Conservation (phyloP, 176 grass and related monocot species). For the Carex myosuroides region DNA sequence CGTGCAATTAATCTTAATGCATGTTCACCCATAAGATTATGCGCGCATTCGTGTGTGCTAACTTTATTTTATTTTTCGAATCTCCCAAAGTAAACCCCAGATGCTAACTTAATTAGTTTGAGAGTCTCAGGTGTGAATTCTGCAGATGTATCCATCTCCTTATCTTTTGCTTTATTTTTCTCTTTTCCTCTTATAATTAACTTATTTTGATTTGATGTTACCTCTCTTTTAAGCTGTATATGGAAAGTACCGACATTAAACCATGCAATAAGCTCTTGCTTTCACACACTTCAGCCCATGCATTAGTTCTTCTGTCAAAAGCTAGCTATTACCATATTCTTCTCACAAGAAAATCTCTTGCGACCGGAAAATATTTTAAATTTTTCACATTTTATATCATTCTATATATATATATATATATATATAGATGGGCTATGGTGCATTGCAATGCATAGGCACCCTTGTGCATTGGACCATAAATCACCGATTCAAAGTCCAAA, state of each 20-base stretch:
- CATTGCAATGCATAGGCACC: no score
- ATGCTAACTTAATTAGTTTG: not conserved
- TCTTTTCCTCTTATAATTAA: not conserved
- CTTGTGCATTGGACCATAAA: no score
- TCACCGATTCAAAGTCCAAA: no score
- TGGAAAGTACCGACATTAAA: not conserved
- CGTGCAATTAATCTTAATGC: not conserved
- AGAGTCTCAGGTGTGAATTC: slow-evolving; percentile 15
- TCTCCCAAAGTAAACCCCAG: not conserved
- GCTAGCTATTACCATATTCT: not conserved
- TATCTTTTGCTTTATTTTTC: slow-evolving; percentile 16
- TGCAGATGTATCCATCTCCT: slow-evolving; percentile 8
- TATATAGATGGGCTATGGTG: no score
- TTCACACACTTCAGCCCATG: slow-evolving; percentile 9
- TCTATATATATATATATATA: no score
- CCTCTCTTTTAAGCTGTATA: not conserved
- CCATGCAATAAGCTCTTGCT: not conserved
- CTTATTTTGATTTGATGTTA: slow-evolving; percentile 18
- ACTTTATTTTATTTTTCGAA: not conserved
- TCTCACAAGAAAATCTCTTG: no score
- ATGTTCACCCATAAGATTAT: not conserved
- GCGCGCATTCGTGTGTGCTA: slow-evolving; percentile 16
- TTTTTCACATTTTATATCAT: not conserved
- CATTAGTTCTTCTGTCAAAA: not conserved
- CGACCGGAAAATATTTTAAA: no score